Evolutionary conservation across 768 basidiomycete genomes (phyloP).

Genomic region (Ephemerocybe angulata): DNA sequence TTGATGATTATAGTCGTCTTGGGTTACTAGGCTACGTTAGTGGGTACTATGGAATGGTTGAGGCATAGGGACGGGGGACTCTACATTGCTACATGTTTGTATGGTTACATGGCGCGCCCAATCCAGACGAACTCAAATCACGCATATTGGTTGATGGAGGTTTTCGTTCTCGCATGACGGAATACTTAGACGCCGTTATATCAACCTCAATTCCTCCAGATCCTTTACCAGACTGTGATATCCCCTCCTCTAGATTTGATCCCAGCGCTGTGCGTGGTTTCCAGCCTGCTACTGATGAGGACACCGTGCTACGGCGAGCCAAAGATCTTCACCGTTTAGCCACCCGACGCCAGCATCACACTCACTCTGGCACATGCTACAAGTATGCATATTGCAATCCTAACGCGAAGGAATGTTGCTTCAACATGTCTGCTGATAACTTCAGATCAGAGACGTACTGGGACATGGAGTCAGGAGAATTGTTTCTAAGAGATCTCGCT

Average conservation of each 20-base stretch:
- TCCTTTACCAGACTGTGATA: not conserved
- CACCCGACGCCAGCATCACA: constrained; percentile 26
- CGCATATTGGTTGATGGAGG: constrained; percentile 2
- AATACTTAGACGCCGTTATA: not conserved
- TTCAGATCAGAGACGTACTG: constrained; percentile 14
- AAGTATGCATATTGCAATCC: constrained; percentile 29
- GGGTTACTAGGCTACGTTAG: constrained; percentile 31
- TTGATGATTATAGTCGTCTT: constrained; percentile 8
- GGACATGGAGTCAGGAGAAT: constrained; percentile 28
- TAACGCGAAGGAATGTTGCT: constrained; percentile 23
- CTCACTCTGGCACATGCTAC: constrained; percentile 32
- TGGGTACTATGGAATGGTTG: constrained; percentile 38
- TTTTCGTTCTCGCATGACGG: not conserved
- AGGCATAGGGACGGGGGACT: constrained; percentile 36
- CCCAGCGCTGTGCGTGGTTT: constrained; percentile 15
- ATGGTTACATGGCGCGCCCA: constrained; percentile 32
- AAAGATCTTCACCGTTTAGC: constrained; percentile 26
- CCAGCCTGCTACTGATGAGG: not conserved
- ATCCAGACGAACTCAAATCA: constrained; percentile 26
- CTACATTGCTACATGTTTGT: constrained; percentile 40
- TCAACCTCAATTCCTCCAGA: constrained; percentile 12
- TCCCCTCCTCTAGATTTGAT: constrained; percentile 1
- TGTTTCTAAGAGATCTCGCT: constrained; percentile 31
- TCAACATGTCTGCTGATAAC: constrained; percentile 24
- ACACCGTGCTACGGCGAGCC: not conserved